Evolutionary conservation across 2,329 filamentous ascomycete genomes (phyloP).

Genomic region (Coniochaeta sp.): DNA sequence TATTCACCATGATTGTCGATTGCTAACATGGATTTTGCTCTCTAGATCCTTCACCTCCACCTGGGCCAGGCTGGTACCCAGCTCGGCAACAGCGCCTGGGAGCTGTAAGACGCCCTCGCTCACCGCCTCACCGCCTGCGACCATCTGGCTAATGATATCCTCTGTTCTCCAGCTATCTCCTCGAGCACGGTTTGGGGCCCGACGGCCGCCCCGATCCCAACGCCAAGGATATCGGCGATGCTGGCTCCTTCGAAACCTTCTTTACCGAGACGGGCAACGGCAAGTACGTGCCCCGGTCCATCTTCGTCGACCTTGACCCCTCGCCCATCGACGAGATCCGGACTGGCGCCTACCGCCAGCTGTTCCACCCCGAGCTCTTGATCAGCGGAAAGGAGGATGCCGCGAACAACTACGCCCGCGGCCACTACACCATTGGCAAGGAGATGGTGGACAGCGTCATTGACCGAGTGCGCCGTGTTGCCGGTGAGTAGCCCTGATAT

Average conservation of each 20-base stretch:
- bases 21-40: conserved; percentile 7
- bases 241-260: conserved; percentile 64
- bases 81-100: conserved; percentile 70
- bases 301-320: conserved; percentile 67
- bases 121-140: conserved; percentile 6
- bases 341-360: conserved; percentile 58
- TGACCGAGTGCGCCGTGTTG: conserved; percentile 62
- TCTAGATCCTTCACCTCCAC: conserved; percentile 59
- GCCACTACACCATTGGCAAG: conserved; percentile 71
- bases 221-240: conserved; percentile 50
- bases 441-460: conserved; percentile 67
- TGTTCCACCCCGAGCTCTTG: conserved; percentile 66
- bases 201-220: conserved; percentile 60
- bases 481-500: conserved; percentile 40
- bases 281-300: conserved; percentile 65
- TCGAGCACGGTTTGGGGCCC: conserved; percentile 62
- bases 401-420: conserved; percentile 71
- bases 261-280: conserved; percentile 66
- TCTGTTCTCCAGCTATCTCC: conserved; percentile 54
- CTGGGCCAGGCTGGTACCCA: conserved; percentile 65
- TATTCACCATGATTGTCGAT: not conserved
- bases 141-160: conserved; percentile 16
- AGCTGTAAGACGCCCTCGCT: conserved; percentile 52
- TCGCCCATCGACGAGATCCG: conserved; percentile 70
- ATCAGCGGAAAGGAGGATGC: conserved; percentile 72